Conservation (phyloP, 2,329 filamentous ascomycete genomes). For the Raffaelea albimanens region DNA sequence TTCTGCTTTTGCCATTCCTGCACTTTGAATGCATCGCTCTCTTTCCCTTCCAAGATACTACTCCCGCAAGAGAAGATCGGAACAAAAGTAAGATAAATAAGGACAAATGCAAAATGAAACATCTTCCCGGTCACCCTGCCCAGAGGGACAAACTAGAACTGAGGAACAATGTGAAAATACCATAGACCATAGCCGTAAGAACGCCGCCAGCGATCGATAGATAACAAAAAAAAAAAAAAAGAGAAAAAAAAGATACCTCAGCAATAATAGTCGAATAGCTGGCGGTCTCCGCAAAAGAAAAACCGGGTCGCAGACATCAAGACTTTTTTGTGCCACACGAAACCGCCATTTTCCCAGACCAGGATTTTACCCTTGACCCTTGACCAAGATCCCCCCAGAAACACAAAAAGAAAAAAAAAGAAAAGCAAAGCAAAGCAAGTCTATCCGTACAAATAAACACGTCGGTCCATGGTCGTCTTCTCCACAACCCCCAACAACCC, state of each 20-base stretch:
- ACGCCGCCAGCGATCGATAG: conserved; percentile 2
- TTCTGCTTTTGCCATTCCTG: too few relatives aligned
- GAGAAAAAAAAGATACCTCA: conserved; percentile 1
- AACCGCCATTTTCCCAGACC: neutral
- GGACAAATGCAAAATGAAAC: neutral
- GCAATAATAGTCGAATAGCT: conserved; percentile 3
- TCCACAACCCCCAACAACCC: too few relatives aligned
- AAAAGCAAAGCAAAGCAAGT: conserved; percentile 15
- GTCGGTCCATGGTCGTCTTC: too few relatives aligned
- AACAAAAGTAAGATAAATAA: neutral
- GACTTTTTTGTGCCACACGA: neutral
- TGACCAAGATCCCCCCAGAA: conserved; percentile 7
- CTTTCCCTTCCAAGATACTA: neutral
- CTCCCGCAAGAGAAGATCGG: neutral
- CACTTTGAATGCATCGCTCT: neutral
- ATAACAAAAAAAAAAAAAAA: neutral
- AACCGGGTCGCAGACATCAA: neutral
- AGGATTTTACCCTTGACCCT: neutral
- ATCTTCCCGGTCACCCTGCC: too few relatives aligned
- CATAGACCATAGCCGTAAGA: neutral
- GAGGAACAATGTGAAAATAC: neutral
- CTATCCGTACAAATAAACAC: conserved; percentile 20
- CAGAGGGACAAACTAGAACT: neutral
- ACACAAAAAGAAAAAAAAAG: neutral
- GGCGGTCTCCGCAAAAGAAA: neutral